A percentile compares a stretch with the other conserved stretches of the same genome.
These are phyloP conservation scores for Lactarius trivialis DNA, from an alignment of 768 basidiomycete genomes.

Conservation along the genomic window DNA sequence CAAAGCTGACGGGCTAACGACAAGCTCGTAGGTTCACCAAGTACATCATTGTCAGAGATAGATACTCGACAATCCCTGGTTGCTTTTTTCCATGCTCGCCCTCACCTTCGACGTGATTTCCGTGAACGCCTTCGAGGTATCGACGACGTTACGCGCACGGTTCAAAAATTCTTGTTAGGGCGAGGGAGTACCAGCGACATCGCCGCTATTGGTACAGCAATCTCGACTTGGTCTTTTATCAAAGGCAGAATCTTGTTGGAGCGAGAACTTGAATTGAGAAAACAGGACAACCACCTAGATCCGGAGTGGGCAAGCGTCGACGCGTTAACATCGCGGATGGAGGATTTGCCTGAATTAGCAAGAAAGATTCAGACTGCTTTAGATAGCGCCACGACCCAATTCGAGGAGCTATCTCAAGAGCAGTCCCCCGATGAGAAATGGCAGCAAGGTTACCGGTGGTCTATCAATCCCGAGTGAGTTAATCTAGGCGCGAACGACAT, in stretches of 20 bases:
- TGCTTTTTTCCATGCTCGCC: slow-evolving; percentile 54
- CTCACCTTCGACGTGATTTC: slow-evolving; percentile 62
- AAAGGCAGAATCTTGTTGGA: slow-evolving; percentile 49
- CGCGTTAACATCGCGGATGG: slow-evolving; percentile 46
- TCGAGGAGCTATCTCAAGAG: slow-evolving; percentile 23
- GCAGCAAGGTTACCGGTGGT: slow-evolving; percentile 40
- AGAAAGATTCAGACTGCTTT: slow-evolving; percentile 45
- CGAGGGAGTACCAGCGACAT: slow-evolving; percentile 65
- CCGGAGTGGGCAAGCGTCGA: slow-evolving; percentile 55
- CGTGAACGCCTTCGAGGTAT: slow-evolving; percentile 45
- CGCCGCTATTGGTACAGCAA: slow-evolving; percentile 53
- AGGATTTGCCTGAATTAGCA: slow-evolving; percentile 46
- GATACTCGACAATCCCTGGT: slow-evolving; percentile 71
- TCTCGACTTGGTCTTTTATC: slow-evolving; percentile 53
- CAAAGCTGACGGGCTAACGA: not conserved
- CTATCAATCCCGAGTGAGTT: slow-evolving; percentile 60
- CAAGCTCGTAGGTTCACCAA: slow-evolving; percentile 63
- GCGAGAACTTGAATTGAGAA: slow-evolving; percentile 41
- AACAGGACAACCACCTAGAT: slow-evolving; percentile 22
- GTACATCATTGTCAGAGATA: slow-evolving; percentile 68
- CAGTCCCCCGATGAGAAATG: slow-evolving; percentile 25
- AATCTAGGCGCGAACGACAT: not conserved
- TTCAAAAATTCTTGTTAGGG: slow-evolving; percentile 68
- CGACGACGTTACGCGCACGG: slow-evolving; percentile 68
- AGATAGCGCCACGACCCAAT: slow-evolving; percentile 20